Base-by-base conservation (phyloP, 2,329 filamentous ascomycete species). In the Fusarium chlamydosporum region DNA sequence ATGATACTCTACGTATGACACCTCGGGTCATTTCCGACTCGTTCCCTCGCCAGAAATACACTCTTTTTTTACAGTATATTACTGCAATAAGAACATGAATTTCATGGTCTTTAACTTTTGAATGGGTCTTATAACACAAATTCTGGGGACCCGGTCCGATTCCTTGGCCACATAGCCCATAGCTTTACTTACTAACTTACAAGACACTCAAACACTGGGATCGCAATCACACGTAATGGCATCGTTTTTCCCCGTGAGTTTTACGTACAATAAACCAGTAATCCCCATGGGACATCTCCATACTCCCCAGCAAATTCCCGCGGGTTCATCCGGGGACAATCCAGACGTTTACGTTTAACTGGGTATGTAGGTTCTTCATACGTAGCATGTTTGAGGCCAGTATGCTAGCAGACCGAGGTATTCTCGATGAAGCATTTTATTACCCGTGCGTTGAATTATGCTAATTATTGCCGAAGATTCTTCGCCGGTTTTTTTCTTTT, bases 191-290 rank as follows among this genome's bases (percentile, higher is more conserved):
- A 37, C 15, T n/a, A 37, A 37, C 43, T 34, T 47, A 40, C 18
- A 55, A 55, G 45, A 41, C 60, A 48, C 5, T 1, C 42, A 53
- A 37, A 40, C 34, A 38, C 26, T 18, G 23, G n/a, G 38, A 48
- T 29, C 13, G 34, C 33, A 62, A 59, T 45, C 42, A 54, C 38
- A 18, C 61, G 34, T 46, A 45, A 50, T 26, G 16, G 29, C 31
- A 52, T 48, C 56, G 54, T 37, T 50, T 53, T 58, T 43, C 29
- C 53, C 57, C 45, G 27, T 50, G 45, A 37, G 60, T 52, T 67
- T 71, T 73, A 73, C 71, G 71, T 73, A 73, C 71, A 73, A 69
- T 37, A 67, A 55, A 61, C 66, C 50, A 57, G 18, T 61, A 53
- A 56, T 68, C 64, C 71, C 71, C 71, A 53, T 69, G 68, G 71